A percentile compares a stretch with the other conserved stretches of the same genome.
phyloP scores from a whole-genome alignment of 163 green algal genomes.

The Chlamydomonas reinhardtii region DNA sequence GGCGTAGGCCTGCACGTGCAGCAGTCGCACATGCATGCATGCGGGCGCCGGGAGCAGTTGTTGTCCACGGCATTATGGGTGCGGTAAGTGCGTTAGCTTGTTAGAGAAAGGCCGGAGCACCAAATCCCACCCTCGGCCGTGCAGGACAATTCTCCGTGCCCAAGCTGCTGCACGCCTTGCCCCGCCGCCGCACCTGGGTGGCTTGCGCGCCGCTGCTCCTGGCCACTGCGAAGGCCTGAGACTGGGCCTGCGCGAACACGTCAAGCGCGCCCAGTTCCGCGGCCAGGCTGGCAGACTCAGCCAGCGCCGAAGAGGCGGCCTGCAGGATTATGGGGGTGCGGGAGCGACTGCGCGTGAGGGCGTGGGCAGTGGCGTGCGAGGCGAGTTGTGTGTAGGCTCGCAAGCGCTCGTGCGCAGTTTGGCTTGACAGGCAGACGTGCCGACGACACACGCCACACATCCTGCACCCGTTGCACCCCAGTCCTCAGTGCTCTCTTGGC shows the following conservation, averaged over 20 bases:
- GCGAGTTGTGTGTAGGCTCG: not conserved
- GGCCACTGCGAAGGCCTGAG: conserved; percentile 19
- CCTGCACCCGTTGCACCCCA: too few relatives aligned
- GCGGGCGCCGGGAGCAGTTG: too few relatives aligned
- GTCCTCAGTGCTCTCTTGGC: too few relatives aligned
- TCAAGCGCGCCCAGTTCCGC: not conserved
- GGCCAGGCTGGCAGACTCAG: conserved; percentile 4
- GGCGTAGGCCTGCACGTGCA: conserved; percentile 1
- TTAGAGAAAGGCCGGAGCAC: too few relatives aligned
- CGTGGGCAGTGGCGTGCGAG: not conserved
- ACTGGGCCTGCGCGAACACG: conserved; percentile 33
- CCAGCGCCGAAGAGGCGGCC: conserved; percentile 17
- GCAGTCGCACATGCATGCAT: not conserved
- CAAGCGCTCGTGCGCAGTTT: too few relatives aligned
- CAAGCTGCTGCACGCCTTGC: too few relatives aligned
- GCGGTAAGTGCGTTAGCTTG: too few relatives aligned
- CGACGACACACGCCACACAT: too few relatives aligned
- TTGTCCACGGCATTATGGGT: too few relatives aligned
- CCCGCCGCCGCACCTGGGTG: not conserved
- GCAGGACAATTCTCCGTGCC: too few relatives aligned
- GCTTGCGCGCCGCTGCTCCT: not conserved
- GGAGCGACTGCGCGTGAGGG: not conserved
- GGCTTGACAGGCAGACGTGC: too few relatives aligned
- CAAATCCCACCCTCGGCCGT: too few relatives aligned
- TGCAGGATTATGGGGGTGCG: not conserved